phyloP scores from a whole-genome alignment of 2,329 filamentous ascomycete species.

The Bretziella fagacearum region DNA sequence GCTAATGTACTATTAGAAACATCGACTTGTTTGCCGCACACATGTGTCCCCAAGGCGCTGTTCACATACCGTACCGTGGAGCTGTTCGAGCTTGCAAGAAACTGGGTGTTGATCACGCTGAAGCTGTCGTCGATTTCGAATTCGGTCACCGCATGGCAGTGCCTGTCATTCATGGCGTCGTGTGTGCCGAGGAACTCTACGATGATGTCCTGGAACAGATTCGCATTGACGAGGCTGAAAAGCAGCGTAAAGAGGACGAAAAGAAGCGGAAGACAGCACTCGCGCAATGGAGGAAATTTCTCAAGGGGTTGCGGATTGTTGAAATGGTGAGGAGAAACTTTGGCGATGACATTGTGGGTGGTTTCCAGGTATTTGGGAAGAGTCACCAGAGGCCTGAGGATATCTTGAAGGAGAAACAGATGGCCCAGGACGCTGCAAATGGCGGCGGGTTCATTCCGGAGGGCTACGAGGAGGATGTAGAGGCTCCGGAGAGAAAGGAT shows the following conservation, averaged over 20 bases:
- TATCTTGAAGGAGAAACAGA: constrained; percentile 13
- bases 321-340: constrained; percentile 64
- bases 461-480: constrained; percentile 32
- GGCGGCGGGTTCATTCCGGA: constrained; percentile 46
- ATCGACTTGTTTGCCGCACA: constrained; percentile 89
- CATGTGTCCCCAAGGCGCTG: constrained; percentile 74
- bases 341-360: constrained; percentile 42
- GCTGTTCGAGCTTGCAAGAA: constrained; percentile 67
- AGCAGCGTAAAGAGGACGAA: constrained; percentile 60
- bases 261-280: constrained; percentile 62
- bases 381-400: constrained; percentile 11
- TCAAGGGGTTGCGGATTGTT: constrained; percentile 70
- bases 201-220: constrained; percentile 61
- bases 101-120: constrained; percentile 73
- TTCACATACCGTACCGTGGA: constrained; percentile 66
- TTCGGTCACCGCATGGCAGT: constrained; percentile 91
- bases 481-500: constrained; percentile 18
- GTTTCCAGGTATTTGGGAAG: constrained; percentile 12
- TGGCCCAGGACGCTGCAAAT: constrained; percentile 6
- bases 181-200: constrained; percentile 68
- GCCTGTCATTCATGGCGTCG: constrained; percentile 77
- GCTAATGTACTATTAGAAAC: constrained; percentile 34
- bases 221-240: constrained; percentile 58
- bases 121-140: constrained; percentile 91
- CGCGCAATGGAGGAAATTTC: constrained; percentile 67